Base-by-base conservation (phyloP, 768 basidiomycete species). In the Dendrothele bispora region DNA sequence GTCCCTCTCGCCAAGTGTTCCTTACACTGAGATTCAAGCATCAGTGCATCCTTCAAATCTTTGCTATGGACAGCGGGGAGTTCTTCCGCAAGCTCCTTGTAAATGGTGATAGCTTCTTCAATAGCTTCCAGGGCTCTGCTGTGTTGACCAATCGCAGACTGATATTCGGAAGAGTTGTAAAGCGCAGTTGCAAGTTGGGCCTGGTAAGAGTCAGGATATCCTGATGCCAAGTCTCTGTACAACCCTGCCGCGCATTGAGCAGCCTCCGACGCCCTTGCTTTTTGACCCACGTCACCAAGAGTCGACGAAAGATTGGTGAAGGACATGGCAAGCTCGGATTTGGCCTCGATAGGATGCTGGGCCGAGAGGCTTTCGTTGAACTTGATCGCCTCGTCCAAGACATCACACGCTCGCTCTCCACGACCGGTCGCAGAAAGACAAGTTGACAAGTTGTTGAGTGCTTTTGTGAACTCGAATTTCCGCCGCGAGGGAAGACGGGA, bases 161-260 rank as follows among this genome's bases (percentile, higher is more conserved):
- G 34, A 26, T 24, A 29, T 10, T 4, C 22, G n/a, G 52, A 46
- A 2, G 43, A 34, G 18, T 51, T 52, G 18, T 22, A 32, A 20
- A 54, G 51, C 14, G 53, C 17, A 17, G 22, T n/a, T 12, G 53
- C 53, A 14, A 54, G 39, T 14, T 48, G 27, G 7, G 10, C 11
- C 10, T 10, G 10, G n/a, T n/a, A 10, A 32, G 30, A 10, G n/a
- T 3, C 20, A 21, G 11, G 11, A 21, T 8, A 8, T 11, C 8
- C 18, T 8, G 20, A 8, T 8, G 18, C 11, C 8, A 12, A 20
- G 10, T 39, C 10, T 39, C 20, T 8, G 18, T 32, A 32, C 30
- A 32, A 32, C n/a, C 10, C 30, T 10, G n/a, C 30, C 10, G 10
- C 30, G 10, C n/a, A 10, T n/a, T 10, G 10, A n/a, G n/a, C n/a